Base-by-base conservation (phyloP, 208 protist genomes). In the Leishmania tarentolae region DNA sequence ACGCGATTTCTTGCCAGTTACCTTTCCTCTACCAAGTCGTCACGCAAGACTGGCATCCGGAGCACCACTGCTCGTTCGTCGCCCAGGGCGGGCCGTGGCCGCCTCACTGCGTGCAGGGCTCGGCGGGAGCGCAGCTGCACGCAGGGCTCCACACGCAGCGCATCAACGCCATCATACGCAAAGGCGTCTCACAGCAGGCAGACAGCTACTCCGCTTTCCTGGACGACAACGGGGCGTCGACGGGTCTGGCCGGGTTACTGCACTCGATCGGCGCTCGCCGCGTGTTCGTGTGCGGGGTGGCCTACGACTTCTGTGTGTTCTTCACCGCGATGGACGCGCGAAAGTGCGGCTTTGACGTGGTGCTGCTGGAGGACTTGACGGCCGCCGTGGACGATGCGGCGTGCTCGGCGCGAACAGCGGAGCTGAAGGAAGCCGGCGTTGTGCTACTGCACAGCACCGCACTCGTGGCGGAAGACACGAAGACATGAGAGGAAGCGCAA, bases 131-230 rank as follows among this genome's bases (percentile, higher is more conserved):
- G 42, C 84, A 72, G 15, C 81, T 94, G 9, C 85, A 93, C 76
- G 1, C 79, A 2, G 78, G 63, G 19, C 76, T 95, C 44, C 21
- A 82, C 73, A 78, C 76, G 15, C 47, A 53, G 3, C 73, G 47
- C 50, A 63, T 91, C 21, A 71, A 82, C n/a, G 46, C 76, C 44
- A 52, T 88, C 0, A 15, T 94, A 3, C 90, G 83, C 50, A 94
- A 95, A 70, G 90, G 87, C 13, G 82, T 52, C 4, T 61, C 68
- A 37, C 50, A 59, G 40, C 77, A 69, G 31, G 68, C 76, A 1
- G 93, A 94, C 68, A 91, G 90, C 83, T 93, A 94, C 84, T 94
- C 93, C n/a, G 88, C 85, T 24, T 94, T 94, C 78, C 24, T 53
- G 21, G 91, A 94, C 69, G 86, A 89, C 8, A 66, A 46, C 28